Evolutionary conservation across 192 early-diverging fungal genomes (phyloP).

Genomic region (Gryganskiella cystojenkinii): DNA sequence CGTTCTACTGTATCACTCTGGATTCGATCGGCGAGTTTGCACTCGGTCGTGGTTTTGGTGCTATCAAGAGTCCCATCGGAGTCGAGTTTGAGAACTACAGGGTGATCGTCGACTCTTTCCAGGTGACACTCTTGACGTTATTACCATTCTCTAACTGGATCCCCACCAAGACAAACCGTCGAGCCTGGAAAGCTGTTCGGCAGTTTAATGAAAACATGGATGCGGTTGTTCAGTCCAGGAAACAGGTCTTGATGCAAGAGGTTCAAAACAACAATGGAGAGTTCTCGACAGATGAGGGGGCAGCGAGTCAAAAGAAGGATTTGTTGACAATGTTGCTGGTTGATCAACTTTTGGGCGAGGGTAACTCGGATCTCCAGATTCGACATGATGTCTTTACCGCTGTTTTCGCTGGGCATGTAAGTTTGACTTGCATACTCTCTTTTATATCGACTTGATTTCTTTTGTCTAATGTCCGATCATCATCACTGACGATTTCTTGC

Average conservation of each 20-base stretch:
- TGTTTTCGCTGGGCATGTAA: conserved; percentile 47
- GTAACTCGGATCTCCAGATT: conserved; percentile 29
- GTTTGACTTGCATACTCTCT: neutral
- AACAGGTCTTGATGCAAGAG: conserved; percentile 25
- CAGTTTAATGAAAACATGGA: conserved; percentile 28
- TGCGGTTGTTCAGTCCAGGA: conserved; percentile 22
- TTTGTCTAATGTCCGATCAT: neutral
- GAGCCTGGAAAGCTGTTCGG: conserved; percentile 33
- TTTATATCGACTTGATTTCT: neutral
- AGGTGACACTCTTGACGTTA: conserved; percentile 28
- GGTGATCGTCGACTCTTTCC: conserved; percentile 45
- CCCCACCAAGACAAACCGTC: conserved; percentile 37
- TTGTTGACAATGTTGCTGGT: conserved; percentile 42
- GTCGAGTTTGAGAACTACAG: conserved; percentile 40
- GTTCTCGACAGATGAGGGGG: conserved; percentile 25
- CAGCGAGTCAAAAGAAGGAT: conserved; percentile 47
- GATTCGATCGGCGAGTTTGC: conserved; percentile 47
- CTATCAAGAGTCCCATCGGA: conserved; percentile 33
- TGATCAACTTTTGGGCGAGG: conserved; percentile 30
- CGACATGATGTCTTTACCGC: conserved; percentile 37
- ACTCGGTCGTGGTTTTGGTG: conserved; percentile 38
- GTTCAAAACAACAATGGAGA: conserved; percentile 19
- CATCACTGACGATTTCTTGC: neutral
- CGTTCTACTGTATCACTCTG: conserved; percentile 32
- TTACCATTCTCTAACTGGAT: conserved; percentile 46